Conservation (phyloP, 2,329 filamentous ascomycete species). For the Rachicladosporium sp. region DNA sequence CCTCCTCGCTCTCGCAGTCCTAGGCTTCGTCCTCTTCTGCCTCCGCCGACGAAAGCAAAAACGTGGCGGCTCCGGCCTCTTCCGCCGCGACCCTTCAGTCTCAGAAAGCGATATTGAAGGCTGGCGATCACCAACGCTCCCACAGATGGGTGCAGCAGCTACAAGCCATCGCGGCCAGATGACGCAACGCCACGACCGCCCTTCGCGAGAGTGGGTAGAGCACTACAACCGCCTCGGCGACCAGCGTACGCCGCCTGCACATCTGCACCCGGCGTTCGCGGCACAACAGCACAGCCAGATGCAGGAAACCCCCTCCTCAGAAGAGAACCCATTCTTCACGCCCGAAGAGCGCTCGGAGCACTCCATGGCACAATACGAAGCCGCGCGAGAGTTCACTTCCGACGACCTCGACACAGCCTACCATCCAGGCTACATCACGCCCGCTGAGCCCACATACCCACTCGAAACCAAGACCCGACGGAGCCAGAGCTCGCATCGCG, state of each 20-base stretch:
- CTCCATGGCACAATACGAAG: background rate
- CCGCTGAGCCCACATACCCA: background rate
- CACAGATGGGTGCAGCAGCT: constrained; percentile 3
- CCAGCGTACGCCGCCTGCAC: constrained; percentile 4
- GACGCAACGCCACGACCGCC: constrained; percentile 1
- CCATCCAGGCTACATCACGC: constrained; percentile 4
- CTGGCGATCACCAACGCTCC: constrained; percentile 2
- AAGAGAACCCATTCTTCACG: constrained; percentile 3
- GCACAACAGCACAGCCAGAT: background rate
- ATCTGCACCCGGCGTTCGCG: constrained; percentile 4
- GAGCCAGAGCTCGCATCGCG: constrained; percentile 3
- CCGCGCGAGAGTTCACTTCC: background rate
- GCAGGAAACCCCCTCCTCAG: background rate
- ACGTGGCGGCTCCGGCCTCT: constrained; percentile 1
- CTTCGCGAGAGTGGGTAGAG: constrained; percentile 5
- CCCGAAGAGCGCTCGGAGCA: background rate
- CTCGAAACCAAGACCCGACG: constrained; percentile 1
- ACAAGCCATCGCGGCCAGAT: background rate
- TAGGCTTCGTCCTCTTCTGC: constrained; percentile 8
- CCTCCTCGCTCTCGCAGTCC: constrained; percentile 8
- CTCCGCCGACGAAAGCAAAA: constrained; percentile 8
- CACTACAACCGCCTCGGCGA: constrained; percentile 5
- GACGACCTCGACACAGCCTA: constrained; percentile 1
- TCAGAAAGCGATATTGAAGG: constrained; percentile 4
- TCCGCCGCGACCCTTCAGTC: constrained; percentile 1